These are phyloP conservation scores for Fraxinus americana DNA, from an alignment of 257 asterid genomes.

Conservation along the genomic window DNA sequence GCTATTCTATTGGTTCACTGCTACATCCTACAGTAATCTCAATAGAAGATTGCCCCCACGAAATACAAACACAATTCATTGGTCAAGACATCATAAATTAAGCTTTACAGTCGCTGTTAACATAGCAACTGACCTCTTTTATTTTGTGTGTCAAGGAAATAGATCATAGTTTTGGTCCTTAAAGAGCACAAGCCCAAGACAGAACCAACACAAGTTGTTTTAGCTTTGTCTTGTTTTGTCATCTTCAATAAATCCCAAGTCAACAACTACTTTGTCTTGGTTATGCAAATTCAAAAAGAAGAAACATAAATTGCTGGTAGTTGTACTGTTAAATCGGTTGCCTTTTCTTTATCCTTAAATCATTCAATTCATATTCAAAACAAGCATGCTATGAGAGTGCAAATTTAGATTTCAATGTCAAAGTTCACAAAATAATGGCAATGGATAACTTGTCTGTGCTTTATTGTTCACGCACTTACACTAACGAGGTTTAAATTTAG, in stretches of 20 bases:
- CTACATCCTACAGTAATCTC: too few relatives aligned
- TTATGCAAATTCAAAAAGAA: constrained; percentile 27
- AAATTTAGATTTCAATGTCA: not conserved
- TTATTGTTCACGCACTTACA: not conserved
- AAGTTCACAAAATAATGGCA: not conserved
- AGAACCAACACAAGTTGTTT: constrained; percentile 16
- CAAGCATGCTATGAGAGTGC: not conserved
- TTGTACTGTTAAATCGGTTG: not conserved
- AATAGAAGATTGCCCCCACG: too few relatives aligned
- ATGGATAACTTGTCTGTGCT: not conserved
- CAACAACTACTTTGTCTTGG: constrained; percentile 12
- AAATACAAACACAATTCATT: too few relatives aligned
- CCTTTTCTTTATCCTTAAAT: not conserved
- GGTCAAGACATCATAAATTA: too few relatives aligned
- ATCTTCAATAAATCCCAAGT: constrained; percentile 12
- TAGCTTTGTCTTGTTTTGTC: constrained; percentile 15
- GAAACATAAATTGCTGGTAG: not conserved
- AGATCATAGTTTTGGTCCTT: not conserved
- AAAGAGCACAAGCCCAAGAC: constrained; percentile 1
- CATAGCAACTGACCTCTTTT: too few relatives aligned
- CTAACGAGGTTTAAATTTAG: not conserved
- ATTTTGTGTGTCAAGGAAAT: too few relatives aligned
- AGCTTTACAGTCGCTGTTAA: too few relatives aligned
- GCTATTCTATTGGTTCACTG: too few relatives aligned
- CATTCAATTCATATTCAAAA: not conserved